Percentiles rank a stretch among this genome's conserved stretches.
Evolutionary conservation across 176 grass and related monocot genomes (phyloP).

Genomic region (Stipa capillata): DNA sequence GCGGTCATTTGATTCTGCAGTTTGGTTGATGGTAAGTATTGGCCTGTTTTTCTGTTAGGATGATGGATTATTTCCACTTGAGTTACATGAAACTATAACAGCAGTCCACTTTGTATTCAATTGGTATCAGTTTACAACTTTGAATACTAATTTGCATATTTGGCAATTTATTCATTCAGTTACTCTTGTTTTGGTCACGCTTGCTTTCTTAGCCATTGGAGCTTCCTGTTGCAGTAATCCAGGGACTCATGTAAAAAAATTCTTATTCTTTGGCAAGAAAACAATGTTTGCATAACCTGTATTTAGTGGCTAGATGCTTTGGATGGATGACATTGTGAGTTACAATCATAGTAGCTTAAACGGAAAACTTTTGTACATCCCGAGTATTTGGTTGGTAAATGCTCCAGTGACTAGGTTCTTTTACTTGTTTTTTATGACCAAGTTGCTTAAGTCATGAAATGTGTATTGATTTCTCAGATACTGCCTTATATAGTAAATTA

Average conservation of each 20-base stretch:
- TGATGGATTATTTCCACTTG: constrained; percentile 2
- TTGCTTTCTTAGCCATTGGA: neutral
- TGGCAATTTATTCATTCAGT: neutral
- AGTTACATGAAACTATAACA: neutral
- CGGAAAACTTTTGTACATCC: neutral
- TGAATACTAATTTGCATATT: neutral
- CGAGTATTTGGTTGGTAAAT: neutral
- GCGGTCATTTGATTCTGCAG: constrained; percentile 78
- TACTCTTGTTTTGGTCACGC: neutral
- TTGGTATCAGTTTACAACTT: neutral
- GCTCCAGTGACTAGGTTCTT: neutral
- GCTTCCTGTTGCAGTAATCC: neutral
- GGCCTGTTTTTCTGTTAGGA: constrained; percentile 4
- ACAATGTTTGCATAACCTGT: neutral
- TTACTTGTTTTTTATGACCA: neutral
- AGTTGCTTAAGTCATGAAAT: neutral
- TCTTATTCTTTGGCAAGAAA: neutral
- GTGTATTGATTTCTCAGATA: neutral
- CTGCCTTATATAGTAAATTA: neutral
- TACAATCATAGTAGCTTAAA: neutral
- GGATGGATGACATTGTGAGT: neutral
- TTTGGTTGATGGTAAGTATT: constrained; percentile 79
- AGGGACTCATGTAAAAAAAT: neutral
- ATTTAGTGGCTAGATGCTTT: neutral
- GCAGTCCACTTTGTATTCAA: neutral